Base-by-base conservation (phyloP, 1,139 yeast species). In the Pichia kudriavzevii region DNA sequence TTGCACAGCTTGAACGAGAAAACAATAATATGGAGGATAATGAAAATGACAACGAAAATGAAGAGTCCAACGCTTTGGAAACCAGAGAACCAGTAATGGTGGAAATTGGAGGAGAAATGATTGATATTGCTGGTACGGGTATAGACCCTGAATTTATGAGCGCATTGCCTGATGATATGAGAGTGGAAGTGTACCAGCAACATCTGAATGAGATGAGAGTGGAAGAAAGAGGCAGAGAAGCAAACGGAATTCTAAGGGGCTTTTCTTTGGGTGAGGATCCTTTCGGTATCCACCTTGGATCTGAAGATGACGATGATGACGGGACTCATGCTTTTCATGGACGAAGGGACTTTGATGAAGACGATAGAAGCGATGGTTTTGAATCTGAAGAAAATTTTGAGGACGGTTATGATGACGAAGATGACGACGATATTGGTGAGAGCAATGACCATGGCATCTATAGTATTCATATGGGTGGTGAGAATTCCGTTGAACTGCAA, bases 71-170 rank as follows among this genome's bases (percentile, higher is more conserved):
- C 2, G 39, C 22, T 14, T 35, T 26, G 5, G 47, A 44, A 7
- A 49, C 35, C 1, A 43, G 30, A n/a, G 74, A 66, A 8, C 93
- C 94, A 0, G 66, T 82, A 0, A 70, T 70, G 63, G 88, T 88
- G 7, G 66, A 67, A 13, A 80, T 88, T 47, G 91, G 88, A 16
- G 94, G 83, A 25, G 62, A 79, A 23, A 79, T 78, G 39, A 88
- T 88, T 22, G 94, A 88, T 54, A 82, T 88, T 29, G 74, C 93
- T 36, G 56, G 57, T 4, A 79, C 95, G 4, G 96, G 85, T 39
- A 85, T 88, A 40, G 96, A 88, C 58, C 94, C 94, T 0, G 93
- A 82, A 48, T 88, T 87, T 53, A 67, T 88, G 44, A 83, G 80
- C 47, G 96, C 95, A 0, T 66, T 88, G 25, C 97, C 97, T 0